phyloP scores from a whole-genome alignment of 2,329 filamentous ascomycete species.

The Ceratocystis colombiana region DNA sequence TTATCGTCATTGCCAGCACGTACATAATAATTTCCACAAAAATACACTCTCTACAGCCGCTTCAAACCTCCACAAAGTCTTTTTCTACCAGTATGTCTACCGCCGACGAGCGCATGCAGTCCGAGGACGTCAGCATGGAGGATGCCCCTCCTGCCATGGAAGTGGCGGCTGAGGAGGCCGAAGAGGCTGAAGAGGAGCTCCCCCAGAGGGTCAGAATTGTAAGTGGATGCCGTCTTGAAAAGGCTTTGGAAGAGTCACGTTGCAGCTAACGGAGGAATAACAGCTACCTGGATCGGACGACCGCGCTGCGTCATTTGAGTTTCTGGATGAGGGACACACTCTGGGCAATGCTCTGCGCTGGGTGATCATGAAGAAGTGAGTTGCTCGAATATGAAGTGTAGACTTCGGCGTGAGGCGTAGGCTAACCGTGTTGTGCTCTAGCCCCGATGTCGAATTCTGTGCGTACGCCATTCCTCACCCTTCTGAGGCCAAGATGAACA shows the following conservation, averaged over 20 bases:
- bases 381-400: slow-evolving; percentile 10
- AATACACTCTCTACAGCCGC: neutral
- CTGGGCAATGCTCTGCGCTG: slow-evolving; percentile 88
- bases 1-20: neutral
- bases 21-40: neutral
- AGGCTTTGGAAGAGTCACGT: neutral
- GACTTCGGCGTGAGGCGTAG: slow-evolving; percentile 12
- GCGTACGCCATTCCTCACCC: slow-evolving; percentile 97
- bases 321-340: slow-evolving; percentile 87
- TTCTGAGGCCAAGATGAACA: slow-evolving; percentile 90
- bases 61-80: neutral
- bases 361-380: slow-evolving; percentile 97
- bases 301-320: slow-evolving; percentile 88
- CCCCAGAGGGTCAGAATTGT: slow-evolving; percentile 53
- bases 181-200: slow-evolving; percentile 40
- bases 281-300: slow-evolving; percentile 78
- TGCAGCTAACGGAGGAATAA: neutral
- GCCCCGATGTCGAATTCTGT: slow-evolving; percentile 93
- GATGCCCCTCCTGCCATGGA: slow-evolving; percentile 36
- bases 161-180: slow-evolving; percentile 30
- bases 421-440: slow-evolving; percentile 33
- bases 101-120: slow-evolving; percentile 22
- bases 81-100: slow-evolving; percentile 18
- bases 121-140: slow-evolving; percentile 37
- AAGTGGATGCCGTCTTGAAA: slow-evolving; percentile 28